phyloP scores from a whole-genome alignment of 2,329 filamentous ascomycete species.

The Aspergillus persii region DNA sequence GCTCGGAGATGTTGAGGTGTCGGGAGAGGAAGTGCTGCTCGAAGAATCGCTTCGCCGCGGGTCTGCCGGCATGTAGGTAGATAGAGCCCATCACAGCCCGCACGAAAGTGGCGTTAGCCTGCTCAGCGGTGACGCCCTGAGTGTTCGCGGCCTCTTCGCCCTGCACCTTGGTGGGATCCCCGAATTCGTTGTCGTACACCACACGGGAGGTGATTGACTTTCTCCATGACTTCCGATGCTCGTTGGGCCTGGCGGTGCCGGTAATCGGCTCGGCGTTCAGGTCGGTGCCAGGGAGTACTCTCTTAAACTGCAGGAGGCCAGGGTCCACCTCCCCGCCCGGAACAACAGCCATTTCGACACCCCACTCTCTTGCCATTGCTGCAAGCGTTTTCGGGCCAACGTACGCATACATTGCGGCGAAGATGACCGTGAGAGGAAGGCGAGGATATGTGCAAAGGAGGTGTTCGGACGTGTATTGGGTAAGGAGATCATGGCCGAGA shows the following conservation, averaged over 20 bases:
- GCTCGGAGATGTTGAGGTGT: conserved; percentile 68
- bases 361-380: conserved; percentile 79
- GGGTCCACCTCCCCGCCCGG: conserved; percentile 91
- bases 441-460: conserved; percentile 87
- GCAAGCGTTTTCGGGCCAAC: conserved; percentile 72
- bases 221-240: conserved; percentile 59
- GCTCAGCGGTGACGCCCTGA: conserved; percentile 48
- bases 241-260: conserved; percentile 42
- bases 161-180: conserved; percentile 53
- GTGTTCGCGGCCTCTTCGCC: conserved; percentile 11
- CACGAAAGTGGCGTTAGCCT: conserved; percentile 73
- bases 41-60: conserved; percentile 78
- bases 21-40: conserved; percentile 78
- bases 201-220: conserved; percentile 73
- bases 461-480: conserved; percentile 85
- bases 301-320: conserved; percentile 77
- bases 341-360: conserved; percentile 80
- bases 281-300: conserved; percentile 44
- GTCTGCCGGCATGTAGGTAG: conserved; percentile 78
- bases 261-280: conserved; percentile 42
- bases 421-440: conserved; percentile 82
- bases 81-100: conserved; percentile 80
- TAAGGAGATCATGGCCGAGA: conserved; percentile 77
- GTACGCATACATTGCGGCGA: conserved; percentile 81
- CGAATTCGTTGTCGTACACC: conserved; percentile 81